Conservation (phyloP, 2,329 filamentous ascomycete species). For the Sporothrix brasiliensis region DNA sequence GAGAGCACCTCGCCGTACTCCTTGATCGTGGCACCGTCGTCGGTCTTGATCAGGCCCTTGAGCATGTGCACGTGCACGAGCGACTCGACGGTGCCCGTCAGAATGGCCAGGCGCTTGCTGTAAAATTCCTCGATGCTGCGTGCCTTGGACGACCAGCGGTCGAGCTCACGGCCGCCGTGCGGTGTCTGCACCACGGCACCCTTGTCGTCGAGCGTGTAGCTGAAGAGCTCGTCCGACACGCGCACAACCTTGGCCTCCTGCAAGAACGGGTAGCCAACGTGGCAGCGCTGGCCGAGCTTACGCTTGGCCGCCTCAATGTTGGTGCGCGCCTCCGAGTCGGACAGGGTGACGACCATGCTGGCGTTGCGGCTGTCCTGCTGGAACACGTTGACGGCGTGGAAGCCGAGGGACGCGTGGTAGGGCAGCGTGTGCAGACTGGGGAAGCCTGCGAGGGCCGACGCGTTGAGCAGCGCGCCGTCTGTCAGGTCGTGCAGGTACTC, state of each 20-base stretch:
- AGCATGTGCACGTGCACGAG: slow-evolving; percentile 92
- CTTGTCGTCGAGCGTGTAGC: slow-evolving; percentile 72
- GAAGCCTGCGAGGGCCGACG: slow-evolving; percentile 86
- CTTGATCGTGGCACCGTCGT: slow-evolving; percentile 87
- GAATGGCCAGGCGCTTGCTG: slow-evolving; percentile 85
- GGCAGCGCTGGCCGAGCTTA: slow-evolving; percentile 82
- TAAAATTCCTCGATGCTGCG: slow-evolving; percentile 82
- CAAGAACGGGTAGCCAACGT: slow-evolving; percentile 92
- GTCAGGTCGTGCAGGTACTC: slow-evolving; percentile 83
- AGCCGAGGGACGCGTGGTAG: slow-evolving; percentile 78
- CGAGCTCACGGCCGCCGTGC: slow-evolving; percentile 74
- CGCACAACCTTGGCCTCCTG: slow-evolving; percentile 88
- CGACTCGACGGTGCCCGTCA: slow-evolving; percentile 84
- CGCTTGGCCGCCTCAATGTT: slow-evolving; percentile 72
- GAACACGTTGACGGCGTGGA: slow-evolving; percentile 91
- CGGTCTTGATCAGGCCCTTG: slow-evolving; percentile 85
- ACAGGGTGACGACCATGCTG: slow-evolving; percentile 88
- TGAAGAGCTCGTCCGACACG: slow-evolving; percentile 91
- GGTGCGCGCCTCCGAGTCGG: slow-evolving; percentile 71
- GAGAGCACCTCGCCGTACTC: slow-evolving; percentile 87
- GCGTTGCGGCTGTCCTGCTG: slow-evolving; percentile 95
- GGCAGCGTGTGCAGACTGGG: slow-evolving; percentile 85
- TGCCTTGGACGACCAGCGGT: slow-evolving; percentile 82
- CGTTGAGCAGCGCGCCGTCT: slow-evolving; percentile 78
- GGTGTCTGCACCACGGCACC: slow-evolving; percentile 69